phyloP scores from a whole-genome alignment of 208 protist genomes.

The Trichomonas gallinae region DNA sequence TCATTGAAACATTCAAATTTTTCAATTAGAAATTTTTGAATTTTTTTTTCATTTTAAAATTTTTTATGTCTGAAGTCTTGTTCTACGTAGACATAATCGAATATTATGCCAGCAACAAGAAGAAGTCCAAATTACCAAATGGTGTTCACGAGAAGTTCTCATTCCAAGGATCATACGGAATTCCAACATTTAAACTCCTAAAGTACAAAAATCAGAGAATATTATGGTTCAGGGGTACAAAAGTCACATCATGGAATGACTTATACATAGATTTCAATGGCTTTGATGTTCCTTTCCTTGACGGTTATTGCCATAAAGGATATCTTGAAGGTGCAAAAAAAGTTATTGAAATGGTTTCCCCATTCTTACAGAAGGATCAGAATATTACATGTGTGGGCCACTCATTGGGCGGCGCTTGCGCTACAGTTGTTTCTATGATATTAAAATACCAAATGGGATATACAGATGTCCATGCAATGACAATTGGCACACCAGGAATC shows the following conservation, averaged over 20 bases:
- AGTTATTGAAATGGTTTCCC: not conserved
- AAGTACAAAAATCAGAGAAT: not conserved
- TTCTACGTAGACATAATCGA: not conserved
- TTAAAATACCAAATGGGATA: not conserved
- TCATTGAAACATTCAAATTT: no score
- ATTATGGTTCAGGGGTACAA: not conserved
- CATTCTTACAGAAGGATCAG: not conserved
- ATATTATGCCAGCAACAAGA: not conserved
- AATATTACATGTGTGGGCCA: not conserved
- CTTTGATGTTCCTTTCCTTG: not conserved
- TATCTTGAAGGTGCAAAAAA: not conserved
- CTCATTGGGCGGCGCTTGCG: not conserved
- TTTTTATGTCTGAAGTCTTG: not conserved
- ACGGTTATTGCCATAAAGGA: not conserved
- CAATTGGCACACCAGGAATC: not conserved
- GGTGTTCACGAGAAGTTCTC: not conserved
- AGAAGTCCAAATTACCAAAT: not conserved
- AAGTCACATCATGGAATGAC: not conserved
- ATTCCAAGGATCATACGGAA: not conserved
- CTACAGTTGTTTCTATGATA: not conserved
- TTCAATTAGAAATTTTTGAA: no score
- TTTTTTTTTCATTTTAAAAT: not conserved
- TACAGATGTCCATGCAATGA: not conserved
- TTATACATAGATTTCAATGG: not conserved
- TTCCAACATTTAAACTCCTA: not conserved